Percentiles rank a stretch among this genome's conserved stretches.
These are phyloP conservation scores for Penicillium lividum DNA, from an alignment of 495 filamentous ascomycete genomes.

Conservation along the genomic window DNA sequence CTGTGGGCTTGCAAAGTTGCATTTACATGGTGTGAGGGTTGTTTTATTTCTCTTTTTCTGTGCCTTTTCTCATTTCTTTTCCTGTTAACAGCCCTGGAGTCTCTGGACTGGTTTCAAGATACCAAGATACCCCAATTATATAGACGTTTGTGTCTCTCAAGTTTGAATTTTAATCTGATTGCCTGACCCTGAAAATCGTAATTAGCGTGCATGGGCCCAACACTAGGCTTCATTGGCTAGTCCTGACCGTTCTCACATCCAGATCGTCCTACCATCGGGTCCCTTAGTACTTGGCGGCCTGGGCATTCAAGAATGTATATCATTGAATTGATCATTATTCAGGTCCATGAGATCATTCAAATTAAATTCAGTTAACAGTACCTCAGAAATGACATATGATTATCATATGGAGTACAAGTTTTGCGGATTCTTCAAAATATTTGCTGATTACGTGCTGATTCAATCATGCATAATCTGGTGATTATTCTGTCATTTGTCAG, in stretches of 20 bases:
- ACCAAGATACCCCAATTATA: slow-evolving; percentile 19
- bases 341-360: background rate
- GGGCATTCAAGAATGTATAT: background rate
- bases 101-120: background rate
- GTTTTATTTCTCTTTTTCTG: slow-evolving; percentile 1
- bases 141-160: background rate
- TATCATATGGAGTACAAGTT: too few species aligned
- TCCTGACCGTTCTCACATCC: slow-evolving; percentile 5
- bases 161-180: background rate
- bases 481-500: slow-evolving; percentile 34
- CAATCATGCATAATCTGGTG: slow-evolving; percentile 1
- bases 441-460: background rate
- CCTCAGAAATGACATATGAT: too few species aligned
- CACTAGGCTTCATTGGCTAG: slow-evolving; percentile 1
- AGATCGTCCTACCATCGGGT: background rate
- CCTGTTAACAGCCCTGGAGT: slow-evolving; percentile 6
- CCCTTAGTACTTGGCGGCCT: background rate
- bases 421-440: too few species aligned
- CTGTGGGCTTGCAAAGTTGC: slow-evolving; percentile 7
- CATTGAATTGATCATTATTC: too few species aligned
- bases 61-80: slow-evolving; percentile 12
- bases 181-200: background rate
- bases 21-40: slow-evolving; percentile 15
- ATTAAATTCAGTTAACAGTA: too few species aligned
- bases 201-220: background rate